Conservation (phyloP, 768 basidiomycete genomes). For the Pseudohyphozyma bogoriensis region DNA sequence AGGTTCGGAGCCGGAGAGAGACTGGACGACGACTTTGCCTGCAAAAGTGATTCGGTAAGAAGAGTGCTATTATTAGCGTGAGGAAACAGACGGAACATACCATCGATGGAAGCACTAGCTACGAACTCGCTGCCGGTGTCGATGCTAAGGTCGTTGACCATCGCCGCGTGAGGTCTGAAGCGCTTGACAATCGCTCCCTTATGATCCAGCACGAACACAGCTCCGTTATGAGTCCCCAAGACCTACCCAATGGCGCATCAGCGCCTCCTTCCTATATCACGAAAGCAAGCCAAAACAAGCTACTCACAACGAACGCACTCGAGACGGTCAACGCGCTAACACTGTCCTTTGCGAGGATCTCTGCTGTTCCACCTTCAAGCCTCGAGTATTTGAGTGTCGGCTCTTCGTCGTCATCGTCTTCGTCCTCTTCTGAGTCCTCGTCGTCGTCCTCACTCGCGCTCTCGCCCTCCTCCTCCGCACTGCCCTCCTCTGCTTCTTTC, state of each 20-base stretch:
- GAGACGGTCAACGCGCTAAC: constrained; percentile 72
- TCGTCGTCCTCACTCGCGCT: background rate
- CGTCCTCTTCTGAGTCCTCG: constrained; percentile 28
- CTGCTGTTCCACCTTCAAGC: constrained; percentile 58
- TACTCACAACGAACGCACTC: constrained; percentile 57
- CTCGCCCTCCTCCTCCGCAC: background rate
- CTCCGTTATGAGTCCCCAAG: constrained; percentile 85
- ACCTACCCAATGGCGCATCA: no score
- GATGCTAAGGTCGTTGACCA: constrained; percentile 71
- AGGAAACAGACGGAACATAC: constrained; percentile 43
- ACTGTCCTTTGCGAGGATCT: constrained; percentile 77
- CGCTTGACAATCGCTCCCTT: constrained; percentile 74
- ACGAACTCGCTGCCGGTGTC: constrained; percentile 80
- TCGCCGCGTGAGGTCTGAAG: constrained; percentile 80
- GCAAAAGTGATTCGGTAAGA: background rate
- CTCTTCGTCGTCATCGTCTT: constrained; percentile 50
- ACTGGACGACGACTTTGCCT: constrained; percentile 88
- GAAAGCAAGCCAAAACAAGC: background rate
- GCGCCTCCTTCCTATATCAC: no score
- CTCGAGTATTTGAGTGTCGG: constrained; percentile 84
- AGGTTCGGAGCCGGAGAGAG: constrained; percentile 59
- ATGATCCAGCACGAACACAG: constrained; percentile 73
- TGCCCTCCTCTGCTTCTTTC: background rate
- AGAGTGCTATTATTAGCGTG: background rate
- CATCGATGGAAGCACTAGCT: constrained; percentile 85